Conservation (phyloP, 768 basidiomycete genomes). For the Hygrophorus russula region DNA sequence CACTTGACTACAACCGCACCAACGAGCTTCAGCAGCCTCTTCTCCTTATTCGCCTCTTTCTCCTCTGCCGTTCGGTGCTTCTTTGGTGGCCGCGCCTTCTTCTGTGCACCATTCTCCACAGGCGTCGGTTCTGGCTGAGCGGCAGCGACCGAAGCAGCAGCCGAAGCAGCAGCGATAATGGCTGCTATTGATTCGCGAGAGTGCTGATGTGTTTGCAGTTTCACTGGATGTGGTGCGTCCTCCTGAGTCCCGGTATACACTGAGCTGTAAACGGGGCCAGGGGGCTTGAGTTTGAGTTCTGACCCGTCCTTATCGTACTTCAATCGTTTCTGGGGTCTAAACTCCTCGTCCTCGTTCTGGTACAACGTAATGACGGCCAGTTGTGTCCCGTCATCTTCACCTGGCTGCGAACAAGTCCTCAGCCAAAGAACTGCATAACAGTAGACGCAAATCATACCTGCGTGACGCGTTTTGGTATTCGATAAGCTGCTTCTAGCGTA, state of each 20-base stretch:
- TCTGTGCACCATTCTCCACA: conserved; percentile 19
- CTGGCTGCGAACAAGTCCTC: conserved; percentile 3
- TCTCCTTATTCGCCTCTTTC: conserved; percentile 67
- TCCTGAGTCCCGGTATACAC: neutral
- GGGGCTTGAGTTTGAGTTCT: conserved; percentile 4
- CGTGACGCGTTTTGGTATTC: conserved; percentile 68
- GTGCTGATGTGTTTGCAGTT: neutral
- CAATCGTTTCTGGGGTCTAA: too few species aligned
- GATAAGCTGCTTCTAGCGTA: conserved; percentile 61
- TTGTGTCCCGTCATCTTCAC: conserved; percentile 7
- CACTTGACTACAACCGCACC: conserved; percentile 84
- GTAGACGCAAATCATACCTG: conserved; percentile 12
- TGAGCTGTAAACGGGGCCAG: neutral
- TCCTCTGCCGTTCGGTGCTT: conserved; percentile 42
- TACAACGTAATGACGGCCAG: neutral
- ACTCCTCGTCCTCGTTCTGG: conserved; percentile 12
- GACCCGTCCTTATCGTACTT: neutral
- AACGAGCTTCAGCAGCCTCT: conserved; percentile 70
- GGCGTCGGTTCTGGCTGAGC: conserved; percentile 20
- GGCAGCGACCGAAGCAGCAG: conserved; percentile 2
- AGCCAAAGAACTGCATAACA: neutral
- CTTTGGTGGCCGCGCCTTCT: conserved; percentile 25
- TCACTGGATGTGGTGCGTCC: too few species aligned
- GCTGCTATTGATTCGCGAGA: conserved; percentile 1
- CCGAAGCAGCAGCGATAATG: conserved; percentile 4